phyloP scores from a whole-genome alignment of 2,329 filamentous ascomycete species.

The Erysiphe pisi region DNA sequence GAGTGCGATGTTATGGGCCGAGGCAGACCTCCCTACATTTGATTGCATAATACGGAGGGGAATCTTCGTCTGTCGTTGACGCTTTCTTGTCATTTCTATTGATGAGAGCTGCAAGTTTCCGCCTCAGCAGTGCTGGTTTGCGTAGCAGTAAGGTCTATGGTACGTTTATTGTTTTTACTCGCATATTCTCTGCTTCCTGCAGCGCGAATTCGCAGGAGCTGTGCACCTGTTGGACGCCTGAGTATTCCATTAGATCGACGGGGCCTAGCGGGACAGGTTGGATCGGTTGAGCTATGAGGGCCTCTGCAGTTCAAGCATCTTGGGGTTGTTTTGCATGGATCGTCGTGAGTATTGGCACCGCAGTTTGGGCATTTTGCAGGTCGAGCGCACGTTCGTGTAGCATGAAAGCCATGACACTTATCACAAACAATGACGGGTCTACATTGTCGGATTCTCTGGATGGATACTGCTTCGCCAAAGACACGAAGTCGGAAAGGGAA shows the following conservation, averaged over 20 bases:
- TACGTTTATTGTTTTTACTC: not conserved
- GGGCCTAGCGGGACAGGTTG: not conserved
- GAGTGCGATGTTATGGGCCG: not conserved
- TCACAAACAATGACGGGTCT: not conserved
- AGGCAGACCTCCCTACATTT: not conserved
- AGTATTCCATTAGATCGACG: not conserved
- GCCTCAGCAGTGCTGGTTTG: not conserved
- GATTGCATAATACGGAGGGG: not conserved
- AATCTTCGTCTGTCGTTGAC: not conserved
- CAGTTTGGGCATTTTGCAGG: not conserved
- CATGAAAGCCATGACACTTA: slow-evolving; percentile 16
- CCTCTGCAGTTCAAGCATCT: slow-evolving; percentile 13
- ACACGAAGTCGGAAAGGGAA: not conserved
- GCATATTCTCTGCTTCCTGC: not conserved
- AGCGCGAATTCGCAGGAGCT: not conserved
- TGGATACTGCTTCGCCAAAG: not conserved
- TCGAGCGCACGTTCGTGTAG: not conserved
- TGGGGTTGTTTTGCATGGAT: not conserved
- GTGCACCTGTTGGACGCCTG: not conserved
- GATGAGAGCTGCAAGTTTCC: not conserved
- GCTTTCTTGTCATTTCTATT: not conserved
- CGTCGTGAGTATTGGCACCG: not conserved
- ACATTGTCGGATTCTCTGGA: not conserved
- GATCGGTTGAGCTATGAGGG: not conserved
- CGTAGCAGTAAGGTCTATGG: not conserved